Percentiles rank a stretch among this genome's conserved stretches.
phyloP scores from a whole-genome alignment of 345 rosid genomes.

The Clausena lansium region DNA sequence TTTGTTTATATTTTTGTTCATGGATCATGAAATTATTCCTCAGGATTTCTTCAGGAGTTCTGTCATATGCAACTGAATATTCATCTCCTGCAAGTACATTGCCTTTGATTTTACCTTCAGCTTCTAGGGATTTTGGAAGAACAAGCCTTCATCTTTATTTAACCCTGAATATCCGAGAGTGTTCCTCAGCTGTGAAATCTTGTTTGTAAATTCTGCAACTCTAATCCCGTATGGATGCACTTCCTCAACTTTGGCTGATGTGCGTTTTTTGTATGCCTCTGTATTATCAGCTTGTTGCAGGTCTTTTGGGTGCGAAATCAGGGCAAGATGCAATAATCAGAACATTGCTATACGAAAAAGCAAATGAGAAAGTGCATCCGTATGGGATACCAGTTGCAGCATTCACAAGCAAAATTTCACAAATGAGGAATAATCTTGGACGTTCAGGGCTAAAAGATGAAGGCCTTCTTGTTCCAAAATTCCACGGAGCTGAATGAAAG shows the following conservation, averaged over 20 bases:
- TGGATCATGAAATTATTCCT: conserved; percentile 23
- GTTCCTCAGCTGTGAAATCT: conserved; percentile 32
- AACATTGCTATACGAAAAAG: conserved; percentile 46
- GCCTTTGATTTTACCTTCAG: conserved; percentile 32
- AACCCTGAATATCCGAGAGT: conserved; percentile 25
- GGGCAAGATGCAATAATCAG: conserved; percentile 85
- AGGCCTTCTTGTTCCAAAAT: conserved; percentile 31
- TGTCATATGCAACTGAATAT: conserved; percentile 26
- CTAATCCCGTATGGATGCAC: conserved; percentile 39
- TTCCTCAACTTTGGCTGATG: background rate
- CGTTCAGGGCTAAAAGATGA: conserved; percentile 33
- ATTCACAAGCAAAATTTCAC: conserved; percentile 37
- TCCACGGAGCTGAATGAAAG: conserved; percentile 30
- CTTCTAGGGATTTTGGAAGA: conserved; percentile 17
- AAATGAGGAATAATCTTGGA: conserved; percentile 33
- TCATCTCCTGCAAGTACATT: conserved; percentile 41
- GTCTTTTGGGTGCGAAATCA: conserved; percentile 69
- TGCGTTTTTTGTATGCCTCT: background rate
- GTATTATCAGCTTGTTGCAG: conserved; percentile 57
- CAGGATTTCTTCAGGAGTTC: conserved; percentile 31
- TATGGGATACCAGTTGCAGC: conserved; percentile 41
- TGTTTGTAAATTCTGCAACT: conserved; percentile 43
- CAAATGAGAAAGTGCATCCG: conserved; percentile 27
- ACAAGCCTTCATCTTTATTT: conserved; percentile 42
- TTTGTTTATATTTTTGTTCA: no score